Percentiles rank a stretch among this genome's conserved stretches.
Evolutionary conservation across 805 yeast genomes (phyloP).

Genomic region (Vanderwaltozyma yarrowii): DNA sequence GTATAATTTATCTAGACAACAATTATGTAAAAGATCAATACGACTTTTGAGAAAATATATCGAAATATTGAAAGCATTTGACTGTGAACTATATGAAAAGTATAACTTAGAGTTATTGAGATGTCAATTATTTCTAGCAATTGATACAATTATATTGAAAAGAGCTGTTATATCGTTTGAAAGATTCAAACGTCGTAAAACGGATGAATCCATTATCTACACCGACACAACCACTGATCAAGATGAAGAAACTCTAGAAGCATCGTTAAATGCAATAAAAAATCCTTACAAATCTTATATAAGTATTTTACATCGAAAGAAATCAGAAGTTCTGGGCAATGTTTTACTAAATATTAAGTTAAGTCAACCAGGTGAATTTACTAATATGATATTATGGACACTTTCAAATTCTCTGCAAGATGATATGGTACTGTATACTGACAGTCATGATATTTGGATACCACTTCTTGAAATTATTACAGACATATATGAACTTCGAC

Average conservation of each 20-base stretch:
- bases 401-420: slow-evolving; percentile 14
- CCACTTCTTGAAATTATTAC: slow-evolving; percentile 16
- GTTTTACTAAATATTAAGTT: slow-evolving; percentile 12
- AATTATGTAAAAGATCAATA: slow-evolving; percentile 27
- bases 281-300: slow-evolving; percentile 19
- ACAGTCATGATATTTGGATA: slow-evolving; percentile 20
- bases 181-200: slow-evolving; percentile 9
- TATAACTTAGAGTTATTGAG: slow-evolving; percentile 19
- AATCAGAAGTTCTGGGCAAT: slow-evolving; percentile 12
- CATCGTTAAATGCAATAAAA: not conserved
- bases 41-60: slow-evolving; percentile 21
- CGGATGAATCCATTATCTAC: slow-evolving; percentile 6
- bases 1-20: slow-evolving; percentile 18
- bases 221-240: not conserved
- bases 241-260: not conserved
- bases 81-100: slow-evolving; percentile 5
- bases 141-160: slow-evolving; percentile 11
- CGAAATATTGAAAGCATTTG: slow-evolving; percentile 11
- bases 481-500: slow-evolving; percentile 17
- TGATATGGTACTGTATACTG: slow-evolving; percentile 6
- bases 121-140: slow-evolving; percentile 23
- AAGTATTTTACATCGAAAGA: slow-evolving; percentile 13
- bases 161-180: slow-evolving; percentile 2
- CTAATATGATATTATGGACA: slow-evolving; percentile 23
- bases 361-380: slow-evolving; percentile 15